Percentiles rank a stretch among this genome's conserved stretches.
These are phyloP conservation scores for Polysphondylium violaceum DNA, from an alignment of 78 protist genomes.

Conservation along the genomic window DNA sequence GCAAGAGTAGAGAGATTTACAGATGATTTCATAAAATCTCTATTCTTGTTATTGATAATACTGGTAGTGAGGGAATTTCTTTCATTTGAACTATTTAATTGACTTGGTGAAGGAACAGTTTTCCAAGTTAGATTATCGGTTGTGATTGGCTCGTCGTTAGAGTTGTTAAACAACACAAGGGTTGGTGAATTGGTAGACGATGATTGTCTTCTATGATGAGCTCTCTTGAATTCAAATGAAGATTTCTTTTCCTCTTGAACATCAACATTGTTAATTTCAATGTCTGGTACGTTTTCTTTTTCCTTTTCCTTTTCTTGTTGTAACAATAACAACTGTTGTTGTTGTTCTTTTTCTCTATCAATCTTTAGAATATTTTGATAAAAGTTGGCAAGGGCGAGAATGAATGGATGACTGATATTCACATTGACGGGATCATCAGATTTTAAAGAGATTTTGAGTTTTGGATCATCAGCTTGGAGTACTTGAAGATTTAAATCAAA, in stretches of 20 bases:
- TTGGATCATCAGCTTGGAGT: slow-evolving; percentile 71
- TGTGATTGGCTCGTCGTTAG: not conserved
- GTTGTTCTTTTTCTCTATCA: slow-evolving; percentile 5
- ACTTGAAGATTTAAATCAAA: slow-evolving; percentile 51
- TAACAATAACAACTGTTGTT: not conserved
- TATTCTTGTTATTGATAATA: slow-evolving; percentile 22
- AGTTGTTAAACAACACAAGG: not conserved
- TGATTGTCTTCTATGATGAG: not conserved
- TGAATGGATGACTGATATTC: slow-evolving; percentile 68
- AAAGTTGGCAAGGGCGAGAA: slow-evolving; percentile 41
- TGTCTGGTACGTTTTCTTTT: not conserved
- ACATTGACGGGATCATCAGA: slow-evolving; percentile 35
- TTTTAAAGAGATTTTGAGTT: slow-evolving; percentile 46
- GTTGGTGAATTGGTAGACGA: not conserved
- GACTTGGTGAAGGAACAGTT: slow-evolving; percentile 12
- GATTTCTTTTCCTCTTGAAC: slow-evolving; percentile 3
- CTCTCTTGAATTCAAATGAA: not conserved
- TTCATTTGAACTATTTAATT: not conserved
- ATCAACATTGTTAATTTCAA: slow-evolving; percentile 1
- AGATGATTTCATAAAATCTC: slow-evolving; percentile 55
- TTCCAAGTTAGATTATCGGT: not conserved
- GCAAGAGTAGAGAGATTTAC: slow-evolving; percentile 20
- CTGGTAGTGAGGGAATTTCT: not conserved
- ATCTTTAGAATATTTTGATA: slow-evolving; percentile 50
- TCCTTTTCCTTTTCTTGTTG: not conserved